phyloP scores from a whole-genome alignment of 768 basidiomycete genomes.

The Hortiboletus campestris region DNA sequence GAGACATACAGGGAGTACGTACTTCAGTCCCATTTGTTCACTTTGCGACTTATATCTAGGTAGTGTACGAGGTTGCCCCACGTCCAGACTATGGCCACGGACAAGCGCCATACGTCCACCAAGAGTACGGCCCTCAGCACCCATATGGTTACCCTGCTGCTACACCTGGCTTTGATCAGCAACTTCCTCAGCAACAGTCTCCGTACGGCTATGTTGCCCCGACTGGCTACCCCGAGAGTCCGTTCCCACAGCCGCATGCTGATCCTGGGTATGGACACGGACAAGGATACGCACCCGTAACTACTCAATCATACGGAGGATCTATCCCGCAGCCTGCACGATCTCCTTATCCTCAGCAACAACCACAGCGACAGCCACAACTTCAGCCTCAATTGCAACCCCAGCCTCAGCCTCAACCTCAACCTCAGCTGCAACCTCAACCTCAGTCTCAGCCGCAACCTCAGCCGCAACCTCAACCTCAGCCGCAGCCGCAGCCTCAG shows the following conservation, averaged over 20 bases:
- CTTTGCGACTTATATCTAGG: slow-evolving; percentile 6
- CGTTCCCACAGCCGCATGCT: slow-evolving; percentile 27
- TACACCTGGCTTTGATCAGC: slow-evolving; percentile 42
- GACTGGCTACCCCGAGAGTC: slow-evolving; percentile 24
- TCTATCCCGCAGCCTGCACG: slow-evolving; percentile 27
- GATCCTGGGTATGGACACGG: slow-evolving; percentile 23
- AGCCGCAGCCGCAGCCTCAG: slow-evolving; percentile 39
- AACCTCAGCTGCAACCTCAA: slow-evolving; percentile 21
- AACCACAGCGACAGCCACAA: slow-evolving; percentile 31
- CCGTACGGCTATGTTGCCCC: slow-evolving; percentile 25
- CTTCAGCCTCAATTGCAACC: slow-evolving; percentile 38
- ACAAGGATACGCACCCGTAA: slow-evolving; percentile 21
- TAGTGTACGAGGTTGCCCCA: slow-evolving; percentile 52
- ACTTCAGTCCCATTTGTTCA: neutral
- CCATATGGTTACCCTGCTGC: slow-evolving; percentile 46
- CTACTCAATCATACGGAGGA: slow-evolving; percentile 23
- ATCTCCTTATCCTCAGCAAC: slow-evolving; percentile 33
- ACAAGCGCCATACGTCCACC: slow-evolving; percentile 26
- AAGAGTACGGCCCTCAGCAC: slow-evolving; percentile 37
- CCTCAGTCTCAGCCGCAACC: slow-evolving; percentile 11
- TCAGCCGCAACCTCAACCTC: slow-evolving; percentile 29
- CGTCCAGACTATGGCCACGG: slow-evolving; percentile 30
- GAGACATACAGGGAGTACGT: slow-evolving; percentile 62
- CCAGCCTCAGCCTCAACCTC: slow-evolving; percentile 27
- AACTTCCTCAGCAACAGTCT: slow-evolving; percentile 34